Base-by-base conservation (phyloP, 495 filamentous ascomycete species). In the Umbilicaria muhlenbergii region DNA sequence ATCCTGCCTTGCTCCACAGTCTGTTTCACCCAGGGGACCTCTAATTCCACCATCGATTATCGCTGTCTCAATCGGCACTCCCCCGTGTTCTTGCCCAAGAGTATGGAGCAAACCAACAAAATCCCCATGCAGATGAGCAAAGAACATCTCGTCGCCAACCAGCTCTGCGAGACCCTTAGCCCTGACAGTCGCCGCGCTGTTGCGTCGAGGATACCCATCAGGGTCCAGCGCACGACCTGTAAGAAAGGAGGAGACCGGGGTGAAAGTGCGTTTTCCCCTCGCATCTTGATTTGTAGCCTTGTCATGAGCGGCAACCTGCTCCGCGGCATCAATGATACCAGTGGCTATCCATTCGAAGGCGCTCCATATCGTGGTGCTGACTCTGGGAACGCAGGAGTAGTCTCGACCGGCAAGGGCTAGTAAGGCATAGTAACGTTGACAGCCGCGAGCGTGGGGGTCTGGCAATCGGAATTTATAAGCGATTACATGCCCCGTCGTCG, bases 381-480 rank as follows among this genome's bases (percentile, higher is more conserved):
- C 77, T 48, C 80, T 79, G 58, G 83, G 80, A 24, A 83, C 83
- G 19, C 77, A 67, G 39, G 78, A 74, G 46, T 84, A 74, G 43
- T 82, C 82, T 52, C 84, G 70, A 8, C 73, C 71, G 14, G 67
- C 71, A 21, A 94, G 75, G n/a, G 83, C 85, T 38, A 94, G 66
- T 36, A 95, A 71, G 35, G 88, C 86, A 60, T 95, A 95, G 35
- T 83, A 80, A 45, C 88, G 78, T 50, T 81, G 75, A 47, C 83
- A 77, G 36, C 88, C 88, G 32, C 88, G 85, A 14, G 88, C 86
- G 62, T 87, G 80, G 16, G 86, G 72, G 57, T 95, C 88, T 14
- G 80, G 77, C 10, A 94, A 80, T 17, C 85, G 84, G 58, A 95
- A 94, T 52, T 92, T 81, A 58, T 84, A 93, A 45, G 88, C 88